These are phyloP conservation scores for Xylogone sp. DNA, from an alignment of 2,329 filamentous ascomycete species.

Conservation along the genomic window DNA sequence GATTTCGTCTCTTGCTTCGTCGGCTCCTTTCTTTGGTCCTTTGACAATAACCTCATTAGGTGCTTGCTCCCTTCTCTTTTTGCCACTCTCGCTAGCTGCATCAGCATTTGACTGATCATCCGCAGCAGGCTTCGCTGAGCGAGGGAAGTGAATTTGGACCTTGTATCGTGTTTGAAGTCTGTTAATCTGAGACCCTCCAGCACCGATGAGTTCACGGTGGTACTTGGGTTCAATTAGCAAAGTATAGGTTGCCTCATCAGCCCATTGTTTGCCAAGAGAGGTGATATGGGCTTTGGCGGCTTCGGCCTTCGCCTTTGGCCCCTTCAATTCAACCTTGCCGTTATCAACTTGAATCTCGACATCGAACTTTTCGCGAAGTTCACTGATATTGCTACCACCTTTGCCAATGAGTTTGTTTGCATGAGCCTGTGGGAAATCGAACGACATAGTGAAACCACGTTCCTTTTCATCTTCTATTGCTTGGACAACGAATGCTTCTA, in stretches of 20 bases:
- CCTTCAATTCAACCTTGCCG: constrained; percentile 92
- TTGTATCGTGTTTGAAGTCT: constrained; percentile 88
- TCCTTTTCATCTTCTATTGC: constrained; percentile 93
- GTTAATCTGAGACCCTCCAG: constrained; percentile 83
- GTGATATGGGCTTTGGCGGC: constrained; percentile 79
- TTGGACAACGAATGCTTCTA: constrained; percentile 75
- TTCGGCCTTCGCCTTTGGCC: constrained; percentile 91
- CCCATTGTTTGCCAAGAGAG: constrained; percentile 73
- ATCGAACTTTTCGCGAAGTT: constrained; percentile 63
- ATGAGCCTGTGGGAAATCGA: constrained; percentile 93
- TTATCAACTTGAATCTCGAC: constrained; percentile 85
- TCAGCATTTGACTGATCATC: constrained; percentile 72
- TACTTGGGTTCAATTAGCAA: constrained; percentile 92
- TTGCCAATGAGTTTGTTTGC: constrained; percentile 80
- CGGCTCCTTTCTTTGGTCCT: constrained; percentile 88
- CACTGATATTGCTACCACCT: constrained; percentile 62
- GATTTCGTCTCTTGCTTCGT: constrained; percentile 88
- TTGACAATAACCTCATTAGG: constrained; percentile 87
- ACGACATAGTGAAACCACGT: constrained; percentile 78
- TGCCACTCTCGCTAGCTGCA: constrained; percentile 61
- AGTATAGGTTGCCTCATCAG: constrained; percentile 83
- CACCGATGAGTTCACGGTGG: constrained; percentile 89
- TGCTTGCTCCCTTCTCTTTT: constrained; percentile 67
- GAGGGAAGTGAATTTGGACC: constrained; percentile 93
- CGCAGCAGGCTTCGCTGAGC: constrained; percentile 55